These are phyloP conservation scores for Omphalotus guepiniiformis DNA, from an alignment of 768 basidiomycete species.

Conservation along the genomic window DNA sequence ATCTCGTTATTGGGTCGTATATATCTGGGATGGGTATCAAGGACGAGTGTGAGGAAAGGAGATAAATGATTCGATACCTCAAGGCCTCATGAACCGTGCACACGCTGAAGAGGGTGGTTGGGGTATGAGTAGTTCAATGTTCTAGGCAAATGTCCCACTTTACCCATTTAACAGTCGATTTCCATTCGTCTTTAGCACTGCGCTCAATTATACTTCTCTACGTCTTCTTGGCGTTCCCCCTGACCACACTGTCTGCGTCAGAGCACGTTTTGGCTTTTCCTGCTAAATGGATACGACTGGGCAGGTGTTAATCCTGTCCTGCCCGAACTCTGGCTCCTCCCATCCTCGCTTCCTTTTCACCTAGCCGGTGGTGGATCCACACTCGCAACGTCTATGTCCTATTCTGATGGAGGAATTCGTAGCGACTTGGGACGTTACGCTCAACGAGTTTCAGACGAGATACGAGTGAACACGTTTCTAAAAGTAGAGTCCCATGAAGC, in stretches of 20 bases:
- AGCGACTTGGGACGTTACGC: too few relatives aligned
- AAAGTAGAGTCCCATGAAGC: too few relatives aligned
- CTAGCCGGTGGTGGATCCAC: slow-evolving; percentile 97
- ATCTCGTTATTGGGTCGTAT: slow-evolving; percentile 95
- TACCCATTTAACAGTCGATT: neutral
- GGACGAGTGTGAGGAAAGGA: slow-evolving; percentile 71
- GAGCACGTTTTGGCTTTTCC: slow-evolving; percentile 91
- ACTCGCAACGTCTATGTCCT: slow-evolving; percentile 91
- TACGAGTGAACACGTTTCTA: too few relatives aligned
- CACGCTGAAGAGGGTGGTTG: slow-evolving; percentile 87
- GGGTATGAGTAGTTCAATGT: slow-evolving; percentile 67
- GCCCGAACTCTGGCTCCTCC: slow-evolving; percentile 88
- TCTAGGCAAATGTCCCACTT: too few relatives aligned
- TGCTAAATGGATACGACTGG: slow-evolving; percentile 96
- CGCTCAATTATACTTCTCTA: slow-evolving; percentile 83
- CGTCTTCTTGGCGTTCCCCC: slow-evolving; percentile 81
- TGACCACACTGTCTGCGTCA: slow-evolving; percentile 82
- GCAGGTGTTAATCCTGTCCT: slow-evolving; percentile 89
- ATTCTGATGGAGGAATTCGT: slow-evolving; percentile 73
- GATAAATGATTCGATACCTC: slow-evolving; percentile 93
- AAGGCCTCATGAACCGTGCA: slow-evolving; percentile 79
- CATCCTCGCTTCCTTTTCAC: slow-evolving; percentile 89
- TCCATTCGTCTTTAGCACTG: slow-evolving; percentile 76
- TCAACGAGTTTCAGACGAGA: too few relatives aligned
- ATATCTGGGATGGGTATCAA: slow-evolving; percentile 79